Evolutionary conservation across 1,284 basidiomycete genomes (phyloP), one percentile per base, ranked within the genome.

Genomic region (Cutaneotrichosporon mucoides): DNA sequence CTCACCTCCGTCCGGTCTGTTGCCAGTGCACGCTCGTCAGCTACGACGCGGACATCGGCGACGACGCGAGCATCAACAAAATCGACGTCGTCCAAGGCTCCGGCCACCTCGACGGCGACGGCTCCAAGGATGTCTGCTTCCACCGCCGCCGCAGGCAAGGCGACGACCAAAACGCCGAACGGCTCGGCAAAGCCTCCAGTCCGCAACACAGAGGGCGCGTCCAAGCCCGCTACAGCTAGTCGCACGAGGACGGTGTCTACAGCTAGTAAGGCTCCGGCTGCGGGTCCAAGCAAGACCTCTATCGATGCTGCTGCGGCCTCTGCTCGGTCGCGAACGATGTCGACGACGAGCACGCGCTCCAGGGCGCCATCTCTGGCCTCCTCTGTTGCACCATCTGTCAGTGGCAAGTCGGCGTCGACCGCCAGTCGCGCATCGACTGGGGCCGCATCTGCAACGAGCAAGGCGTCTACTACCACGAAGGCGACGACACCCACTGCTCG

Each of bases 361-460:
- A 47, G 54, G 2, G 49, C 58, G 11, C 49, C 49, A 9, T 41
- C 37, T 5, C n/a, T 51, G 37, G 44, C 44, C 9, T 40, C 67
- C 3, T 68, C 70, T 1, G 51, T 65, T 12, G 37, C 53, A 10
- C 53, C 66, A 11, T 67, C 69, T 2, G 50, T 64, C 36, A 44
- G 38, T 40, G 38, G 38, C 9, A 40, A 40, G 38, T 8, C 47
- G 2, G 4, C 34, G 12, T 36, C 47, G 34, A 35, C 47, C 2
- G 33, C 52, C 6, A 53, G 52, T n/a, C 52, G 42, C 7, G 6
- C 51, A 33, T 49, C 55, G 13, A 36, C 56, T 24, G 24, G 24
- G 10, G 50, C 51, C 4, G 35, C 38, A 5, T 5, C 38, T 6
- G 9, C 45, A 9, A 33, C 44, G 41, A 53, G 13, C 35, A 15